These are phyloP conservation scores for Vanrija pseudolonga DNA, from an alignment of 1,284 basidiomycete species.

Conservation along the genomic window DNA sequence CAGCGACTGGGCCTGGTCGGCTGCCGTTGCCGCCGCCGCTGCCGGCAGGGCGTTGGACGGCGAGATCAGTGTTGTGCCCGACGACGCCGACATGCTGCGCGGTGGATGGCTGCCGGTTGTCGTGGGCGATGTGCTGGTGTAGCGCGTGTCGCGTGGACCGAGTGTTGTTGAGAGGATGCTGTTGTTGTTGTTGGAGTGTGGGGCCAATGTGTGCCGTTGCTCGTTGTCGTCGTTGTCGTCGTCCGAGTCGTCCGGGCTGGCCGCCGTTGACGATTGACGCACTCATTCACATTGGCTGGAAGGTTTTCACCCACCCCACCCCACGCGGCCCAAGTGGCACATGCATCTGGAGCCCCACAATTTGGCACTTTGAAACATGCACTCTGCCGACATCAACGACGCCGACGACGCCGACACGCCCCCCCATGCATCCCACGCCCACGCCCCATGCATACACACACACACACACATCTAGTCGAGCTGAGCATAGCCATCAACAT, in stretches of 20 bases:
- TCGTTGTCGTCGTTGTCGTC: neutral
- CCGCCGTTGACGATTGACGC: too few relatives aligned
- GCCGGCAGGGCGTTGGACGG: constrained; percentile 17
- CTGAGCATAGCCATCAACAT: constrained; percentile 14
- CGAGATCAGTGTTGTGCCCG: constrained; percentile 40
- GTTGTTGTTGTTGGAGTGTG: neutral
- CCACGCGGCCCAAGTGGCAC: neutral
- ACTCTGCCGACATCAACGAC: too few relatives aligned
- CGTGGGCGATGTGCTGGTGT: neutral
- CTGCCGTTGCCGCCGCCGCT: constrained; percentile 1
- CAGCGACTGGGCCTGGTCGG: neutral
- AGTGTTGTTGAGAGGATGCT: neutral
- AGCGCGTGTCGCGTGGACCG: neutral
- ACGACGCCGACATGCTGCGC: constrained; percentile 36
- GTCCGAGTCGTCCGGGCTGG: neutral
- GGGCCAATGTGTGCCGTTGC: too few relatives aligned
- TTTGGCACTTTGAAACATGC: too few relatives aligned
- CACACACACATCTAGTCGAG: constrained; percentile 5
- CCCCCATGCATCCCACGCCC: too few relatives aligned
- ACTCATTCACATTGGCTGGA: neutral
- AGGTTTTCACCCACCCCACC: neutral
- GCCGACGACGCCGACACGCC: too few relatives aligned
- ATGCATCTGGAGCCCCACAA: neutral
- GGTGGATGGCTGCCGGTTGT: neutral
- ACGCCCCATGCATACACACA: too few relatives aligned